Evolutionary conservation across 805 yeast species (phyloP), one percentile per base, ranked within the genome.

Genomic region (Candida pseudoglaebosa): DNA sequence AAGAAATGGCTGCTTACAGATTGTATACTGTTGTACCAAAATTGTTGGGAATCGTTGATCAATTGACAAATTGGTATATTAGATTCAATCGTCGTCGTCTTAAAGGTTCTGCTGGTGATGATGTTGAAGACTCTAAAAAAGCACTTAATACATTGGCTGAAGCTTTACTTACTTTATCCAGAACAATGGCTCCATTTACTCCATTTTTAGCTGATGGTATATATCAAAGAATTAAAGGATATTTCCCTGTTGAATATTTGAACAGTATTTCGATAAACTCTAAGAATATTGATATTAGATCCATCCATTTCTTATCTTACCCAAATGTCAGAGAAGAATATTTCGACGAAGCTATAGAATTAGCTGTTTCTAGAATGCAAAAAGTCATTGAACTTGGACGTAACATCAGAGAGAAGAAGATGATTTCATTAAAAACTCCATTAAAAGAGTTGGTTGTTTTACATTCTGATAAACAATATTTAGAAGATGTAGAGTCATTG

Each of bases 141-240:
- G 96, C 96, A 34, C 76, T 93, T 56, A 93, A 93, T 69, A 85
- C 97, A 17, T 72, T 93, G 63, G 81, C 90, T 41, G 96, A 89
- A 61, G 95, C 93, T 24, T 72, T 90, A 52, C 84, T 85, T 62
- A 87, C 88, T 33, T 80, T 93, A 56, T 83, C 80, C 37, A 81
- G 97, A 61, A 95, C 96, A 35, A 91, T 93, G 97, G 98, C 98
- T 42, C 99, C 99, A 49, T 93, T 93, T 70, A 90, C 98, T 38
- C 99, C 99, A 48, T 95, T 83, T 75, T 73, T 95, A 63, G 73
- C 98, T 36, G 99, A 93, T 57, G 79, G 78, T 55, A 85, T 93
- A 52, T 93, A 90, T 69, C 83, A 78, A 59, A 80, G 78, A 63
- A 68, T 93, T 67, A 77, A 72, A 56, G 70, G 67, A 34, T 78